Percentiles rank a stretch among this genome's conserved stretches.
phyloP scores from a whole-genome alignment of 2,329 filamentous ascomycete genomes.

The Neurospora sp. region DNA sequence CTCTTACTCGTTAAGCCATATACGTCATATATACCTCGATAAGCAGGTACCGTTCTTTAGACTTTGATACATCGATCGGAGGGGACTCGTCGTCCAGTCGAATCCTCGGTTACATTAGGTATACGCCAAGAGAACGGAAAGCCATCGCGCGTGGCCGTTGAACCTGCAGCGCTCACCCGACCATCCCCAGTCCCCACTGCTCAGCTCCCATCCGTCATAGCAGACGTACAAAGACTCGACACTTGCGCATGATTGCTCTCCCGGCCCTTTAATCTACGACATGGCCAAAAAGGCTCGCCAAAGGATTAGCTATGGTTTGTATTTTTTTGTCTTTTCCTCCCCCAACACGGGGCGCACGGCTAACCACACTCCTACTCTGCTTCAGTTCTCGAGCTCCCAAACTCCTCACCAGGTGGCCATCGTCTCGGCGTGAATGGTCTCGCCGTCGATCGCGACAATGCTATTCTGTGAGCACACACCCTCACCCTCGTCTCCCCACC shows the following conservation, averaged over 20 bases:
- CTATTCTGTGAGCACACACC: constrained; percentile 62
- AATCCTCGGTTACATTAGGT: neutral
- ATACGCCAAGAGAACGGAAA: neutral
- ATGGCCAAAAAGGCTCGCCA: constrained; percentile 59
- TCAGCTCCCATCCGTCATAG: neutral
- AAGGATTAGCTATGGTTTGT: constrained; percentile 57
- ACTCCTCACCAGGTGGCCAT: constrained; percentile 64
- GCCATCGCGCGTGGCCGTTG: neutral
- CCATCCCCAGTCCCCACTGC: neutral
- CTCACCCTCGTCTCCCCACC: neutral
- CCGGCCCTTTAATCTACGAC: constrained; percentile 14
- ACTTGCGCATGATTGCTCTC: neutral
- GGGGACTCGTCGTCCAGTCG: neutral
- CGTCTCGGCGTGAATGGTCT: constrained; percentile 91
- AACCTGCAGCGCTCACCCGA: neutral
- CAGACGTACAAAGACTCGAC: neutral
- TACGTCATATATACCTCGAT: neutral
- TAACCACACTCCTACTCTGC: neutral
- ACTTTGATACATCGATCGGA: neutral
- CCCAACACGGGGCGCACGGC: neutral
- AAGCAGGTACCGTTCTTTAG: neutral
- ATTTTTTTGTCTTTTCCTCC: neutral
- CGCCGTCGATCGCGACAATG: constrained; percentile 72
- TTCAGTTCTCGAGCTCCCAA: constrained; percentile 49
- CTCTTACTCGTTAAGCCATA: neutral